Evolutionary conservation across 495 filamentous ascomycete species (phyloP).

Genomic region (Penicillium macrosclerotiorum): DNA sequence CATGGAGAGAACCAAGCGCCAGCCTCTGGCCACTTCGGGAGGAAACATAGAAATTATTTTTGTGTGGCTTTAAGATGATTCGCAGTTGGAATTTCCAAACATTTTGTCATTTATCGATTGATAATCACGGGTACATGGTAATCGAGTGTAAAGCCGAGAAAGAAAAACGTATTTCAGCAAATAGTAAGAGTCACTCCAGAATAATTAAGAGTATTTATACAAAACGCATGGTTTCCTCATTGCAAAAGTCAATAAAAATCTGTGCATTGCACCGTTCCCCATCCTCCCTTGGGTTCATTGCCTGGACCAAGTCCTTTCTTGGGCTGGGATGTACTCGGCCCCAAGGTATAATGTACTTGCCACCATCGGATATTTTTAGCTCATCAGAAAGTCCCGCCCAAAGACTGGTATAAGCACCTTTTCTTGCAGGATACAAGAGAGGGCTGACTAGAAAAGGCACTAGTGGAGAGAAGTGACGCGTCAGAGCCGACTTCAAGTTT

Average conservation of each 20-base stretch:
- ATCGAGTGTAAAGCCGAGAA: too few species aligned
- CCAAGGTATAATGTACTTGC: constrained; percentile 42
- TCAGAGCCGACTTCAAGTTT: constrained; percentile 1
- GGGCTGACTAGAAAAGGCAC: constrained; percentile 16
- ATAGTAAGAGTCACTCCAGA: too few species aligned
- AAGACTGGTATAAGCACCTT: constrained; percentile 41
- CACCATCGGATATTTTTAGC: constrained; percentile 27
- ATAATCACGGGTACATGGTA: too few species aligned
- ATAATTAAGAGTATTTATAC: too few species aligned
- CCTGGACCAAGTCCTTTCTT: constrained; percentile 1
- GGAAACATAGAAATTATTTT: constrained; percentile 3
- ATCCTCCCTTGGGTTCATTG: constrained; percentile 1
- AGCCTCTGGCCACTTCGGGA: constrained; percentile 41
- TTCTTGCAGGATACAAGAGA: constrained; percentile 25
- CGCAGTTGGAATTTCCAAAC: too few species aligned
- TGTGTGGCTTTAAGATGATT: background rate
- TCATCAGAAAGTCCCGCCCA: constrained; percentile 40
- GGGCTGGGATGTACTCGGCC: constrained; percentile 27
- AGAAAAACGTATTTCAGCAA: too few species aligned
- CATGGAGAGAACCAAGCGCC: constrained; percentile 41
- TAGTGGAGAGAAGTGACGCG: constrained; percentile 5
- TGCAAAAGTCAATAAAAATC: background rate
- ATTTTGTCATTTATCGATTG: too few species aligned
- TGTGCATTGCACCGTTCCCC: background rate
- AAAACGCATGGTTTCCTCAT: background rate